Base-by-base conservation (phyloP, 306 rosid genomes). In the Sicyos baderoa region DNA sequence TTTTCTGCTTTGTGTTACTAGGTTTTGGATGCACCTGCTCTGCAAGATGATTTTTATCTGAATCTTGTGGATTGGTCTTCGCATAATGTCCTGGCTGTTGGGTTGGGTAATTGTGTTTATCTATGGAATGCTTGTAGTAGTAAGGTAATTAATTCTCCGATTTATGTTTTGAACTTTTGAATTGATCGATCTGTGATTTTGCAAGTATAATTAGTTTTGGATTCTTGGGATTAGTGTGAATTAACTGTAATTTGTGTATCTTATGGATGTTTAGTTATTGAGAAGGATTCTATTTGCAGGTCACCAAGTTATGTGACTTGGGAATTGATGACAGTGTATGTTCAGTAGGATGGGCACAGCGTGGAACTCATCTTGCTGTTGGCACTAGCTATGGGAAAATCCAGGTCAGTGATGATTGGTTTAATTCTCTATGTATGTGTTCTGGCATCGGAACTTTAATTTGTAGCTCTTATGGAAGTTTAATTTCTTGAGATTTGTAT, bases 41-140 rank as follows among this genome's bases (percentile, higher is more conserved):
- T 94, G 84, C 97, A 90, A 82, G 99, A 94, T 37, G 97, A 94
- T 76, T 94, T 94, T 76, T 94, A 94, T 79, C 76, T 94, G 78
- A 94, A 94, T 83, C 96, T 94, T 2, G 97, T 94, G 70, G 99
- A 90, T 80, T 94, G 99, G 99, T 94, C 99, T 79, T 83, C 96
- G 32, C 83, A 94, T 75, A 94, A 94, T 79, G 95, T 94, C 54
- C 73, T 94, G 68, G 97, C 97, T 45, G 99, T 94, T 61, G 99
- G 99, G 32, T 76, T 94, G 79, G 97, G 97, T 9, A 90, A 89
- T 72, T 94, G 96, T 76, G 97, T 94, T 82, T 94, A 94, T 80
- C 85, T 94, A 61, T 94, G 99, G 99, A 90, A 94, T 85, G 99
- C 99, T 72, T 90, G 96, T 66, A 94, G 96, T 72, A 94, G 96